Evolutionary conservation across 345 rosid genomes (phyloP).

Genomic region (Crucihimalaya himalaica): DNA sequence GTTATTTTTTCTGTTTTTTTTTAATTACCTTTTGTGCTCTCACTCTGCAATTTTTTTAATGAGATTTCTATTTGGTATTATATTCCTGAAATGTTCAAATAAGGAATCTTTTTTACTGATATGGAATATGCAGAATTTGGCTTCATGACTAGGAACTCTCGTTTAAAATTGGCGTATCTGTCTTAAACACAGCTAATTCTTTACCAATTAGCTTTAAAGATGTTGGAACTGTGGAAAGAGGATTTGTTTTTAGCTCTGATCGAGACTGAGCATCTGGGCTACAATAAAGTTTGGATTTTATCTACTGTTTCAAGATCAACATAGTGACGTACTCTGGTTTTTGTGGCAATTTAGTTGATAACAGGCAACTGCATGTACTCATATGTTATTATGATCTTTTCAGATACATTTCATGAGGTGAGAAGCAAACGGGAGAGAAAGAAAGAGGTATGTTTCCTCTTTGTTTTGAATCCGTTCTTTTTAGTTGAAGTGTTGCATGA

Average conservation of each 20-base stretch:
- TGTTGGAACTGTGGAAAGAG: slow-evolving; percentile 3
- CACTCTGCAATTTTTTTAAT: not conserved
- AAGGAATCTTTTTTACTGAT: slow-evolving; percentile 1
- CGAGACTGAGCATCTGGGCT: not conserved
- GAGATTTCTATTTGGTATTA: not conserved
- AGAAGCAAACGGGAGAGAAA: slow-evolving; percentile 62
- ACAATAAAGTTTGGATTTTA: not conserved
- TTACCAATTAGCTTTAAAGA: not conserved
- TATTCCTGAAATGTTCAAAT: slow-evolving; percentile 13
- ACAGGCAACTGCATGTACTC: not conserved
- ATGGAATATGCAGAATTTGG: not conserved
- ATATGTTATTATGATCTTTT: not conserved
- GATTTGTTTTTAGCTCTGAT: not conserved
- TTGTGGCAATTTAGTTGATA: not conserved
- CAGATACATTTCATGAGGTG: slow-evolving; percentile 95
- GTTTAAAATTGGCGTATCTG: not conserved
- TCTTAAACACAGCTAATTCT: not conserved
- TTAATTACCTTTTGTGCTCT: not conserved
- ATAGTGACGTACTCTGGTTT: not conserved
- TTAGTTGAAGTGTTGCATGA: not conserved
- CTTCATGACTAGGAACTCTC: not conserved
- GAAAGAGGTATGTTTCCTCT: slow-evolving; percentile 58
- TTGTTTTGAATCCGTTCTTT: not conserved
- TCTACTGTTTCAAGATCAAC: slow-evolving; percentile 4
- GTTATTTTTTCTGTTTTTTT: not conserved